Evolutionary conservation across 768 basidiomycete species (phyloP).

Genomic region (Calocybe gangraenosa): DNA sequence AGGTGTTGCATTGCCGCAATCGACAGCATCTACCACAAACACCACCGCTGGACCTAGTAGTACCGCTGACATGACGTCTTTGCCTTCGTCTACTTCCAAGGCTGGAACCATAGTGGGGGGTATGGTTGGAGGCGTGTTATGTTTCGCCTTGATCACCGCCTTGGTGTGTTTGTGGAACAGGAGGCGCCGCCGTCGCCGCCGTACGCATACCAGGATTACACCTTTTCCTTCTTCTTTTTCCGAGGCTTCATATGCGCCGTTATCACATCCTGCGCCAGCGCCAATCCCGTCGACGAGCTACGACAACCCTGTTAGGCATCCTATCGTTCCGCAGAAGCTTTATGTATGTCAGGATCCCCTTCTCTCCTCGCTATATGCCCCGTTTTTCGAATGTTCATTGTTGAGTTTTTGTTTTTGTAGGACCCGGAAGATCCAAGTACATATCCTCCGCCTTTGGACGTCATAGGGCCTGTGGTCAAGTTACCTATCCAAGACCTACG

Average conservation of each 20-base stretch:
- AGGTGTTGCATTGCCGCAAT: slow-evolving; percentile 14
- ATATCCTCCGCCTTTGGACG: slow-evolving; percentile 24
- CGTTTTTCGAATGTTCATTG: background rate
- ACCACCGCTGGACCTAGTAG: no score
- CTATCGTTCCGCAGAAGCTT: slow-evolving; percentile 26
- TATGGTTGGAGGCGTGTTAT: slow-evolving; percentile 51
- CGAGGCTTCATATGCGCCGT: slow-evolving; percentile 12
- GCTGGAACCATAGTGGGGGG: slow-evolving; percentile 61
- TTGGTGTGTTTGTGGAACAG: slow-evolving; percentile 24
- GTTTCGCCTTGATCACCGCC: slow-evolving; percentile 37
- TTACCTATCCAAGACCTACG: slow-evolving; percentile 11
- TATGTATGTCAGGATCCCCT: slow-evolving; percentile 34
- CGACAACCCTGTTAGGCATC: slow-evolving; percentile 13
- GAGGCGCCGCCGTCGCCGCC: no score
- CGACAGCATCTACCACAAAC: slow-evolving; percentile 18
- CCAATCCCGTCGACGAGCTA: slow-evolving; percentile 19
- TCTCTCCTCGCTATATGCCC: no score
- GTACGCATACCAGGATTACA: slow-evolving; percentile 16
- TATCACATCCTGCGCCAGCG: slow-evolving; percentile 5
- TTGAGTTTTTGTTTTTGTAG: slow-evolving; percentile 19
- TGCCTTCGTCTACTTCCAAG: slow-evolving; percentile 13
- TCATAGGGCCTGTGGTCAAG: slow-evolving; percentile 6
- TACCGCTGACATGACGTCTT: background rate
- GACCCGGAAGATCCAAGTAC: slow-evolving; percentile 39
- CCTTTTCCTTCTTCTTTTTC: no score